phyloP scores from a whole-genome alignment of 768 basidiomycete species.

The Symmetrospora coprosmae region DNA sequence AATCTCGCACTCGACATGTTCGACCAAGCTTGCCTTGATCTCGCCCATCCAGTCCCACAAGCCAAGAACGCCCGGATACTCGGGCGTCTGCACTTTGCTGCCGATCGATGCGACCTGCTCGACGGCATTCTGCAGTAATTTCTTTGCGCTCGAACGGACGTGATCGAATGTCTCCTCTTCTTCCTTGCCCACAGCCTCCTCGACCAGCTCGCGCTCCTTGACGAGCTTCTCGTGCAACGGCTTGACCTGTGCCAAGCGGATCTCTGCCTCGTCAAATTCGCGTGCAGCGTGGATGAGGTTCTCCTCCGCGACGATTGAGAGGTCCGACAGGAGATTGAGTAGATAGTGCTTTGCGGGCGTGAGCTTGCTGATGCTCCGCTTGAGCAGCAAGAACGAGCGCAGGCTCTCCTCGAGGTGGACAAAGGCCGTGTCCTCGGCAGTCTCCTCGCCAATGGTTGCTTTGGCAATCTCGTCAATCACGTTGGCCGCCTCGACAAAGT shows the following conservation, averaged over 20 bases:
- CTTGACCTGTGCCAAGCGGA: conserved; percentile 52
- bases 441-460: conserved; percentile 8
- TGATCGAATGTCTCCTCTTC: conserved; percentile 60
- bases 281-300: conserved; percentile 73
- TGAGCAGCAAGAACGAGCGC: conserved; percentile 86
- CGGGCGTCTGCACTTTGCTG: conserved; percentile 31
- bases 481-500: conserved; percentile 84
- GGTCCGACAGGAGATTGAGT: conserved; percentile 70
- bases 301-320: conserved; percentile 69
- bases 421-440: conserved; percentile 44
- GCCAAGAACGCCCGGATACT: conserved; percentile 40
- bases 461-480: conserved; percentile 33
- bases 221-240: conserved; percentile 84
- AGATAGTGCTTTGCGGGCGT: conserved; percentile 86
- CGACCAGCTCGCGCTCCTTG: conserved; percentile 54
- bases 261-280: conserved; percentile 58
- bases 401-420: conserved; percentile 76
- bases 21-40: conserved; percentile 37
- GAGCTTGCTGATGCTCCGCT: conserved; percentile 90
- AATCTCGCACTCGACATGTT: conserved; percentile 39
- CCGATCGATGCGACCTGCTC: conserved; percentile 56
- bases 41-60: conserved; percentile 41
- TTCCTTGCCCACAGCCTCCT: conserved; percentile 58
- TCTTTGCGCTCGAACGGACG: conserved; percentile 47
- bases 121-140: conserved; percentile 52